These are phyloP conservation scores for Malassezia globosa DNA, from an alignment of 1,284 basidiomycete species.

Conservation along the genomic window DNA sequence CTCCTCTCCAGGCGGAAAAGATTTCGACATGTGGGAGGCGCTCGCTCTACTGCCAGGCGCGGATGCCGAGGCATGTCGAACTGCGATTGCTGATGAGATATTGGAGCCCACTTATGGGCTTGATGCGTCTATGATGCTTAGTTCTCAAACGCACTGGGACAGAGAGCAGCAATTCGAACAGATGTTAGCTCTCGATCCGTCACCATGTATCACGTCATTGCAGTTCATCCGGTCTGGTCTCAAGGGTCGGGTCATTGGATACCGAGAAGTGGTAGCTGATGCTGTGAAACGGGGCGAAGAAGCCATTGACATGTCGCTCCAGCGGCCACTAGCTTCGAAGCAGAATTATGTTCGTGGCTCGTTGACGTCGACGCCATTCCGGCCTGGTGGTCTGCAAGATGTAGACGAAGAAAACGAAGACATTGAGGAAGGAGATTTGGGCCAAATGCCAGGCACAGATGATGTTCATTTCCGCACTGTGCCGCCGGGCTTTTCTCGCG, in stretches of 20 bases:
- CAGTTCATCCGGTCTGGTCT: conserved; percentile 43
- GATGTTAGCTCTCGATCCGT: conserved; percentile 30
- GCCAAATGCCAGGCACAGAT: too few relatives aligned
- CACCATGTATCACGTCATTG: conserved; percentile 26
- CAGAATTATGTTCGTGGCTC: conserved; percentile 21
- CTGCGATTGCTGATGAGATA: conserved; percentile 1
- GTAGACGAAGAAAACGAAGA: conserved; percentile 49
- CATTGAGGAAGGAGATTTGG: not conserved
- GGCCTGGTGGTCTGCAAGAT: conserved; percentile 19
- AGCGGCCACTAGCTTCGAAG: conserved; percentile 13
- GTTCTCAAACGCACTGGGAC: conserved; percentile 19
- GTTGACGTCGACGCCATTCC: conserved; percentile 18
- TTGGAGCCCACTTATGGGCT: conserved; percentile 3
- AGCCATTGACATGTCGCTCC: conserved; percentile 16
- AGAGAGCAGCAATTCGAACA: conserved; percentile 23
- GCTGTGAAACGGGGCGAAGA: conserved; percentile 53
- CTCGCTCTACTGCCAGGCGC: conserved; percentile 8
- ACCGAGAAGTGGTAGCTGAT: conserved; percentile 26
- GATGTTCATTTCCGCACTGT: conserved; percentile 39
- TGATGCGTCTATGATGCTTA: not conserved
- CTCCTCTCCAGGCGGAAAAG: too few relatives aligned
- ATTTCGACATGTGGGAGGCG: not conserved
- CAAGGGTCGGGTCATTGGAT: conserved; percentile 35
- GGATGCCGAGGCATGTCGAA: conserved; percentile 3
- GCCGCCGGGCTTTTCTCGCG: conserved; percentile 51